Percentiles rank a stretch among this genome's conserved stretches.
phyloP scores from a whole-genome alignment of 805 yeast species.

The Teunomyces funiuensis region DNA sequence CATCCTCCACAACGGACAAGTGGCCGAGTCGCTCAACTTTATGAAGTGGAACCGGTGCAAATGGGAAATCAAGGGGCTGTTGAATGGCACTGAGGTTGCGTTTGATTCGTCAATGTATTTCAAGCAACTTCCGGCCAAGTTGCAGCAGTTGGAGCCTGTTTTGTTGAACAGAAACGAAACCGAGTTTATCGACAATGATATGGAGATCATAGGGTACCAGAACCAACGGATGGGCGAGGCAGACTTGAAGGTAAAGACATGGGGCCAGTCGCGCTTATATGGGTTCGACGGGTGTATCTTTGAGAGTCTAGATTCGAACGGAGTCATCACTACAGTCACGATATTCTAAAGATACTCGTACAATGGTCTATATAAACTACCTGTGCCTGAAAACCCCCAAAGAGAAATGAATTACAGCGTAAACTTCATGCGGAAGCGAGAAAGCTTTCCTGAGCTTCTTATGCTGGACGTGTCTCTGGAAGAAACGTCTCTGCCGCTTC shows the following conservation, averaged over 20 bases:
- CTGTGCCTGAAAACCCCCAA: not conserved
- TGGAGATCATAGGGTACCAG: constrained; percentile 27
- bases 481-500: not conserved
- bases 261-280: constrained; percentile 45
- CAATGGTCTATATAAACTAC: not conserved
- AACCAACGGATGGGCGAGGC: constrained; percentile 7
- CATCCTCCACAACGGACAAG: constrained; percentile 50
- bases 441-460: constrained; percentile 4
- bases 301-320: constrained; percentile 42
- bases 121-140: constrained; percentile 24
- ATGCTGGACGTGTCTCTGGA: not conserved
- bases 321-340: constrained; percentile 37
- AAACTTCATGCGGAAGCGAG: constrained; percentile 11
- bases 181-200: constrained; percentile 39
- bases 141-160: constrained; percentile 28
- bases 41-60: constrained; percentile 53
- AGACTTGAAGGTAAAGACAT: constrained; percentile 26
- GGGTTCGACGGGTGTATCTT: constrained; percentile 41
- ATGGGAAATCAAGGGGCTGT: constrained; percentile 34
- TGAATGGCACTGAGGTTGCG: constrained; percentile 7
- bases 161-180: constrained; percentile 39
- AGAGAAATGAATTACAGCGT: not conserved
- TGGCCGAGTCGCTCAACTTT: constrained; percentile 52
- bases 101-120: constrained; percentile 33
- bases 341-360: constrained; percentile 22